Base-by-base conservation (phyloP, 2,329 filamentous ascomycete genomes). In the Penicillium vulpinum region DNA sequence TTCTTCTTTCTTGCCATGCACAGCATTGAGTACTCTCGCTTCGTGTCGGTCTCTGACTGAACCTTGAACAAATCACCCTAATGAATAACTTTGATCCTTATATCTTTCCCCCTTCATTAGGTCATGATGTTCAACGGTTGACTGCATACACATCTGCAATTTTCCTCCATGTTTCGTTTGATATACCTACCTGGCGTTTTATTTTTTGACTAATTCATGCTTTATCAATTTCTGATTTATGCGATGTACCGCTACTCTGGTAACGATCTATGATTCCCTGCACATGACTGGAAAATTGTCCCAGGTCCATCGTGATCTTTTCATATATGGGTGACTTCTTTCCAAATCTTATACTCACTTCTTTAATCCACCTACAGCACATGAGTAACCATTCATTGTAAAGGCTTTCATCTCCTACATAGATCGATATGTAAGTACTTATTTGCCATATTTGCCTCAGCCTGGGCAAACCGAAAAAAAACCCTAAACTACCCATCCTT, bases 11-110 rank as follows among this genome's bases (percentile, higher is more conserved):
- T 57, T 57, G 40, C 51, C 57, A 50, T 58, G 40, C 54, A 45
- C 33, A 38, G 47, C 39, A 51, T 65, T 54, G 50, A 67, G 65
- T 67, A 65, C 60, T 67, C 64, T 54, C 40, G 46, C 50, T 62
- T 62, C 44, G 51, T 44, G 47, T 54, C 58, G 56, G 40, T 62
- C 52, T 56, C 39, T 51, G 53, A 51, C 50, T 43, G 56, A 33
- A 47, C 28, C 36, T 62, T 63, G 58, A 39, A 29, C 67, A 63
- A 59, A 56, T 40, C 48, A 41, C 47, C 47, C 51, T 56, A 61
- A 62, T 61, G 53, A 61, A 59, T 35, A 40, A 44, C 33, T 43
- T 60, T 55, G 57, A 24, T 35, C 31, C 26, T 51, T 46, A 40
- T 58, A 57, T 45, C 7, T 51, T 35, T n/a, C 11, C 22, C 8